phyloP scores from a whole-genome alignment of 768 basidiomycete species.

The Coprinopsis cinerea region DNA sequence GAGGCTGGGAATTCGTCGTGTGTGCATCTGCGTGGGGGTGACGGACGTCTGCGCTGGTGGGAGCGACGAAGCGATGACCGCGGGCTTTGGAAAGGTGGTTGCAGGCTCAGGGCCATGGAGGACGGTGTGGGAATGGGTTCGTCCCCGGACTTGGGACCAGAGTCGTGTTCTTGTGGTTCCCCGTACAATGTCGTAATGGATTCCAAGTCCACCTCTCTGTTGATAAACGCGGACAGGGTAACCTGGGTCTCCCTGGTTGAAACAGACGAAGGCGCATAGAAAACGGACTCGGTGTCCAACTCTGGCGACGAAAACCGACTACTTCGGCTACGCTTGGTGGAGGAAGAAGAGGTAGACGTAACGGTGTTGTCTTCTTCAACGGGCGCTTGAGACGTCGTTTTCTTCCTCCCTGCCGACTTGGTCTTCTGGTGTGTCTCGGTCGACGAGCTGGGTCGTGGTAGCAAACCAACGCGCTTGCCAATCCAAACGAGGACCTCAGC shows the following conservation, averaged over 20 bases:
- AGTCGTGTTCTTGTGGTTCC: background rate
- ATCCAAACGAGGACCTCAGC: constrained; percentile 69
- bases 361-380: background rate
- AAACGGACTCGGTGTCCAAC: constrained; percentile 8
- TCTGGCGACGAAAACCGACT: constrained; percentile 5
- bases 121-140: background rate
- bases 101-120: constrained; percentile 3
- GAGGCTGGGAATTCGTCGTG: background rate
- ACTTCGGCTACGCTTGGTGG: background rate
- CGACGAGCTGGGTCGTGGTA: constrained; percentile 5
- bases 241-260: background rate
- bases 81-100: constrained; percentile 8
- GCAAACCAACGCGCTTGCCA: constrained; percentile 37
- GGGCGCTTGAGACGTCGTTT: background rate
- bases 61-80: constrained; percentile 1
- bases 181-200: constrained; percentile 15
- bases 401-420: background rate
- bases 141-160: too few species aligned
- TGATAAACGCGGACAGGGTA: background rate
- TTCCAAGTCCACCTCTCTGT: background rate
- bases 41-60: background rate
- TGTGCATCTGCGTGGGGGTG: background rate
- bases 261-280: constrained; percentile 5
- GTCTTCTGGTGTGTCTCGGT: background rate
- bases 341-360: background rate